Evolutionary conservation across 2,329 filamentous ascomycete genomes (phyloP).

Genomic region (Fusarium sp.): DNA sequence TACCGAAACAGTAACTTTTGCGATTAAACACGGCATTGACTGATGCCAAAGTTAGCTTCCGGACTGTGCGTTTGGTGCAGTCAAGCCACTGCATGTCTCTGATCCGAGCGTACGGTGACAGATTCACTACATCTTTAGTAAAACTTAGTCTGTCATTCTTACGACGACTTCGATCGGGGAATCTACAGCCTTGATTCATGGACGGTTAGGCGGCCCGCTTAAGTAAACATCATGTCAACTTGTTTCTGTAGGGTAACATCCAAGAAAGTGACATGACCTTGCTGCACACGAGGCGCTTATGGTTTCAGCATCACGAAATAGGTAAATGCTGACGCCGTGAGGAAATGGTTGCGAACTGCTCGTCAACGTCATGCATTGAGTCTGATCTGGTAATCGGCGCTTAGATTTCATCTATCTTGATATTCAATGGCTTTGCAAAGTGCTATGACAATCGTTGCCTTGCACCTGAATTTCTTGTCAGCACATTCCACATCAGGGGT

Average conservation of each 20-base stretch:
- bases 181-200: background rate
- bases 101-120: constrained; percentile 2
- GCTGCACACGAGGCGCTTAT: constrained; percentile 2
- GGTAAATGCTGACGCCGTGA: background rate
- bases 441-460: background rate
- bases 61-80: background rate
- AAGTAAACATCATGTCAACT: background rate
- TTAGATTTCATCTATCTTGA: background rate
- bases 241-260: background rate
- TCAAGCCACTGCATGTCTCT: background rate
- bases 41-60: background rate
- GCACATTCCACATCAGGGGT: background rate
- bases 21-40: background rate
- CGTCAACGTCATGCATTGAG: background rate
- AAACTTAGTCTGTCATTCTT: background rate
- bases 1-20: constrained; percentile 9
- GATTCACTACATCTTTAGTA: background rate
- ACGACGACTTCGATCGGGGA: too few relatives aligned
- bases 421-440: background rate
- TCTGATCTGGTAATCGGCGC: background rate
- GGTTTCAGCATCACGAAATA: constrained; percentile 6
- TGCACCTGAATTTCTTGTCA: background rate
- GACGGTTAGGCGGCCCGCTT: background rate
- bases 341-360: background rate
- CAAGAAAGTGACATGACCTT: background rate